These are phyloP conservation scores for Trichoderma lentiforme DNA, from an alignment of 2,329 filamentous ascomycete species.

Conservation along the genomic window DNA sequence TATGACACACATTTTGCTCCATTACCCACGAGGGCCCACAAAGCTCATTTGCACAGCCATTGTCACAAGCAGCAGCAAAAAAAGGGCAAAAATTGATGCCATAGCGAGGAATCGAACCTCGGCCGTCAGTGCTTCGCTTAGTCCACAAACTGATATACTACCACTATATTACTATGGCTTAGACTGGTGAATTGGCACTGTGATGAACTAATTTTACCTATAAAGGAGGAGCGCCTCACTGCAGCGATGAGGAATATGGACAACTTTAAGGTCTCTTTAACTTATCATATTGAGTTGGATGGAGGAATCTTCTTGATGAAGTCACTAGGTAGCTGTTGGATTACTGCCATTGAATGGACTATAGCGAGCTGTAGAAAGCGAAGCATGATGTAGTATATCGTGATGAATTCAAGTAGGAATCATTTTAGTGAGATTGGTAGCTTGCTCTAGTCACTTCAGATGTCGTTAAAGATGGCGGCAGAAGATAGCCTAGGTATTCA, in stretches of 20 bases:
- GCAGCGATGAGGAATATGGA: neutral
- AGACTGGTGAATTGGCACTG: neutral
- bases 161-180: constrained; percentile 28
- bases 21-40: neutral
- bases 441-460: neutral
- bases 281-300: neutral
- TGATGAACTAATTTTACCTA: neutral
- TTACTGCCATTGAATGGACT: neutral
- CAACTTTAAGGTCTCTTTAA: neutral
- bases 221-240: neutral
- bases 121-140: constrained; percentile 27
- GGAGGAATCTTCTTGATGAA: neutral
- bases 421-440: neutral
- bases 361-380: neutral
- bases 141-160: constrained; percentile 31
- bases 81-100: constrained; percentile 19
- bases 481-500: neutral
- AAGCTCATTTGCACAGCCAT: neutral
- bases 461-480: neutral
- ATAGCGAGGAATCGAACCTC: constrained; percentile 31
- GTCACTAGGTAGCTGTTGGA: neutral
- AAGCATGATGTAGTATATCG: neutral
- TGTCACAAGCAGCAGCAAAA: neutral
- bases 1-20: neutral
- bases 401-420: neutral